phyloP scores from a whole-genome alignment of 306 rosid genomes.

The Prunus campanulata region DNA sequence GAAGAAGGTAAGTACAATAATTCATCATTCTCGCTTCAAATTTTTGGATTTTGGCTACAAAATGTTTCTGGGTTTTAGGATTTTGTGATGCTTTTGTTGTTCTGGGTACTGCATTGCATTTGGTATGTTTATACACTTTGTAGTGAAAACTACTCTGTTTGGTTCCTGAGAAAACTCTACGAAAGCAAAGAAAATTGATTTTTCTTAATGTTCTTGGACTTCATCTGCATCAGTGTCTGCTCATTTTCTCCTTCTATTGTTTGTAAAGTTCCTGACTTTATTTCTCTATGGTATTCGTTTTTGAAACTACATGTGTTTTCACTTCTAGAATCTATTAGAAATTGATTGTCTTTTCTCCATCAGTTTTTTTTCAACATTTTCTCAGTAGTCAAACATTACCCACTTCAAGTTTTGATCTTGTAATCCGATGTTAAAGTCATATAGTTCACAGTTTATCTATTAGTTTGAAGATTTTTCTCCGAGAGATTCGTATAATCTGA shows the following conservation, averaged over 20 bases:
- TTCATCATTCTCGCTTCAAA: not conserved
- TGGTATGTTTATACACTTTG: not conserved
- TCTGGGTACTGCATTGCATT: not conserved
- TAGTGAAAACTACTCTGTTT: not conserved
- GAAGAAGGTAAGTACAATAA: conserved; percentile 56
- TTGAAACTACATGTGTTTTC: not conserved
- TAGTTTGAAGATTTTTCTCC: not conserved
- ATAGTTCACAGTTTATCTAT: not conserved
- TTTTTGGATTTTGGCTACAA: not conserved
- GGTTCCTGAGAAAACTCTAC: not conserved
- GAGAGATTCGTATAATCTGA: not conserved
- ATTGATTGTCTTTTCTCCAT: not conserved
- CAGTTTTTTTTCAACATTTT: not conserved
- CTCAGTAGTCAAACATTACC: not conserved
- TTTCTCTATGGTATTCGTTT: not conserved
- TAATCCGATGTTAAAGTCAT: not conserved
- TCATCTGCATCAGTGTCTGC: not conserved
- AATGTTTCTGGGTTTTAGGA: not conserved
- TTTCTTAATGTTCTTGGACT: not conserved
- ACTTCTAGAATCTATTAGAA: not conserved
- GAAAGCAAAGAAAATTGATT: not conserved
- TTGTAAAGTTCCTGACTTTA: not conserved
- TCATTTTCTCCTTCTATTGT: not conserved
- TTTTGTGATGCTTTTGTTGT: not conserved
- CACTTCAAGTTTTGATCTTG: not conserved